Evolutionary conservation across 106 monocot genomes (phyloP), one percentile per base, ranked within the genome.

Genomic region (Platanthera zijinensis): DNA sequence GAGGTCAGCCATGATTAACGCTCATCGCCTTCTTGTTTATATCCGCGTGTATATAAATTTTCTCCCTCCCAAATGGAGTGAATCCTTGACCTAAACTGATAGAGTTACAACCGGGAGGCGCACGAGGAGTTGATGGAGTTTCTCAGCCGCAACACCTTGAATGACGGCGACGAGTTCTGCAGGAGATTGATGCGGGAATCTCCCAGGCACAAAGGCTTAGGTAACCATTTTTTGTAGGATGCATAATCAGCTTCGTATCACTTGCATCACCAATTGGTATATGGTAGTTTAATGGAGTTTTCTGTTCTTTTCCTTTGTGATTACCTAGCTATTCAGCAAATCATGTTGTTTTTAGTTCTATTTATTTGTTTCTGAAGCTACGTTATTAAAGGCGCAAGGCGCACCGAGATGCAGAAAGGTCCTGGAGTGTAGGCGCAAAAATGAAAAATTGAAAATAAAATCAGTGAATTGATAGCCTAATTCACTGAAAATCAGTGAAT

Each of bases 111-210:
- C 10, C 72, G 72, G 6, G 79, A 79, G 62, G 79, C 46, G 47
- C 73, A 79, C 84, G 86, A 30, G 72, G 93, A 93, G 82, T 74
- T 95, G 86, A 90, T 80, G 86, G 95, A 89, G 76, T 95, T 92
- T 52, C 53, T 87, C 1, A 51, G 30, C 48, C 69, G 50, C 56
- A 84, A 90, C 64, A 87, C 95, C 51, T 77, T 92, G 71, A 92
- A 85, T 47, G 86, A 92, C 46, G 90, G 92, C 5, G 92, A 95
- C 19, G 78, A 75, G 5, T 95, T 95, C 75, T 92, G 88, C 71
- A 74, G 76, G 14, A 83, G 57, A 21, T 77, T 95, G 80, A 90
- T 95, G 90, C 86, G 95, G n/a, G 84, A 79, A 28, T 90, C 90
- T 72, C 78, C 86, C 4, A 80, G 82, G 64, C 90, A 90, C 59